Conservation (phyloP, 139 green algal species). For the Spirogloea muscicola region DNA sequence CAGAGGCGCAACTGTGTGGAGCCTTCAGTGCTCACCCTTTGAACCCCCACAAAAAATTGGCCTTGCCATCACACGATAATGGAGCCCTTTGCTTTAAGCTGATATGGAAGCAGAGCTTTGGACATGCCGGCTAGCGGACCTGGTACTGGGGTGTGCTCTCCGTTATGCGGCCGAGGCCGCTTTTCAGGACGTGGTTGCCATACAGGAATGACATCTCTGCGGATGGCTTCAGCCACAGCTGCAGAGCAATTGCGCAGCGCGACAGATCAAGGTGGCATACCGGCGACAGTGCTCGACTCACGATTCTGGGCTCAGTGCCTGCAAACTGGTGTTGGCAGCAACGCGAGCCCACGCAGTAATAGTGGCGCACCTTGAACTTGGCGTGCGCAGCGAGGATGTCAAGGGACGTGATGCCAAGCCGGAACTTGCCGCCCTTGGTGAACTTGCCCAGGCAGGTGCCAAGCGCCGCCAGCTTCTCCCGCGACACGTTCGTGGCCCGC, state of each 20-base stretch:
- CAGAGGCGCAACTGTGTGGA: too few relatives aligned
- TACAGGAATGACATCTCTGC: constrained; percentile 98
- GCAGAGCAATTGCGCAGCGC: constrained; percentile 1
- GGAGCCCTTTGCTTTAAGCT: too few relatives aligned
- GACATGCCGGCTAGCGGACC: too few relatives aligned
- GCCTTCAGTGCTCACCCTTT: too few relatives aligned
- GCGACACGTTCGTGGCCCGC: constrained; percentile 56
- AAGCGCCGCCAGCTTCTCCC: constrained; percentile 85
- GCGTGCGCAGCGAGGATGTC: constrained; percentile 84
- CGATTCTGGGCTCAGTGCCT: constrained; percentile 3
- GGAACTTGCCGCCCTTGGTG: constrained; percentile 93
- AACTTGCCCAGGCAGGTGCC: constrained; percentile 94
- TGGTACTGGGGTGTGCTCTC: constrained; percentile 80
- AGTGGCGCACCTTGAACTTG: constrained; percentile 85
- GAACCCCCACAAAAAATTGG: too few relatives aligned
- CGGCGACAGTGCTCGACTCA: neutral
- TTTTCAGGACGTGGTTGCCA: constrained; percentile 96
- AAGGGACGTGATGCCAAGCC: constrained; percentile 83
- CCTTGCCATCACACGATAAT: too few relatives aligned
- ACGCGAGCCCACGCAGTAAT: neutral
- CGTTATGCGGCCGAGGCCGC: constrained; percentile 92
- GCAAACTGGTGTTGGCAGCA: neutral
- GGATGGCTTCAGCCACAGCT: constrained; percentile 97
- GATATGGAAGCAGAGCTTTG: too few relatives aligned
- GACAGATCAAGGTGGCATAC: neutral